Evolutionary conservation across 768 basidiomycete genomes (phyloP), one percentile per base, ranked within the genome.

Genomic region (Hemileccinum rubropunctum): DNA sequence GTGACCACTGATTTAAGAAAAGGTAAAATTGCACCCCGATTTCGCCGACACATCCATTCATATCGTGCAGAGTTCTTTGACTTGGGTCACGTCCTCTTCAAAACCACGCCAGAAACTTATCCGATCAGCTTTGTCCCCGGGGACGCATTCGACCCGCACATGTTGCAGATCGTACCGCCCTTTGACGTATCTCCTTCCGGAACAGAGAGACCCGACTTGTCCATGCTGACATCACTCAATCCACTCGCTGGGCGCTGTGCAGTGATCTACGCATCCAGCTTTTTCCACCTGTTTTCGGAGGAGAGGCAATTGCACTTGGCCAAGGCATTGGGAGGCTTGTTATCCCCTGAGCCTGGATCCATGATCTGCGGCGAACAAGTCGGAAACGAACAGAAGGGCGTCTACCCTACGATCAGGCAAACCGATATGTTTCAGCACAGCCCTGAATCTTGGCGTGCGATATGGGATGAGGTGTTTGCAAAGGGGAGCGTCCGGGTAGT

Each of bases 61-160:
- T 6, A 23, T 23, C 23, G 23, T 23, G 23, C 39, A 84, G 83
- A 65, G 4, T 86, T 80, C 52, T 80, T 79, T 76, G 70, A 78
- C 2, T 63, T 77, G 7, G 83, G 84, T 1, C 83, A 86, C 50
- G 72, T 77, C 27, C 70, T 88, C 15, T 88, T 86, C 71, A 76
- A 64, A 36, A 75, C 78, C 2, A 80, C 76, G 0, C 73, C 76
- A 0, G 71, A 72, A 37, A 70, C 74, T 0, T 85, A 81, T 58
- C 79, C 81, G 1, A 33, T 14, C 74, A 61, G 64, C 0, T 83
- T 86, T 60, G 50, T 87, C 21, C 59, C 71, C 3, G 86, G 84
- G 1, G 77, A 87, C 50, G 72, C 66, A 0, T 76, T 86, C 34
- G 74, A 83, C 47, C 62, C 74, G 11, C 47, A 57, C 0, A 65